A percentile compares a stretch with the other conserved stretches of the same genome.
These are phyloP conservation scores for Clausena lansium DNA, from an alignment of 345 rosid species.

Conservation along the genomic window DNA sequence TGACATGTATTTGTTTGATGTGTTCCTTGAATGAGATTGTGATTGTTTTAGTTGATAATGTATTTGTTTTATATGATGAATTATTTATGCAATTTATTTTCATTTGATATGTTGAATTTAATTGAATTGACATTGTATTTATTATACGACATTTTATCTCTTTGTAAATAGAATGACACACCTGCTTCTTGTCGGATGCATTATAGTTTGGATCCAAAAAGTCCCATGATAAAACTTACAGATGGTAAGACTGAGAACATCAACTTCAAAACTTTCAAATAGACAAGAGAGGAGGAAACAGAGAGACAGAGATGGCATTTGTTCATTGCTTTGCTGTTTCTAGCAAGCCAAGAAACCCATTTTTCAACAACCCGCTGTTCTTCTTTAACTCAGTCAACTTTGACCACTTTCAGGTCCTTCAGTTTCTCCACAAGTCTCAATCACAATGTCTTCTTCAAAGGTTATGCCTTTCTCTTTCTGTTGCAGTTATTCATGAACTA, in stretches of 20 bases:
- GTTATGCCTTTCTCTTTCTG: constrained; percentile 1
- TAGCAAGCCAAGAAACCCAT: constrained; percentile 20
- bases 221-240: background rate
- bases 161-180: background rate
- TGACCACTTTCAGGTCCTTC: constrained; percentile 3
- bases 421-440: constrained; percentile 17
- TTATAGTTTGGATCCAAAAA: background rate
- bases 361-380: background rate
- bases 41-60: no score
- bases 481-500: background rate
- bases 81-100: no score
- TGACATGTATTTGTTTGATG: no score
- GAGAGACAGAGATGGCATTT: background rate
- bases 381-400: background rate
- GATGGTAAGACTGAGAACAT: background rate
- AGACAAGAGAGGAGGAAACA: background rate
- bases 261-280: background rate
- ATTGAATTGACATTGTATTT: no score
- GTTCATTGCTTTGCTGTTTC: constrained; percentile 1
- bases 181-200: background rate
- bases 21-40: no score
- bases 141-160: background rate
- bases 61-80: no score
- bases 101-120: no score
- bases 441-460: constrained; percentile 18